Base-by-base conservation (phyloP, 2,329 filamentous ascomycete genomes). In the Neocucurbitaria cava region DNA sequence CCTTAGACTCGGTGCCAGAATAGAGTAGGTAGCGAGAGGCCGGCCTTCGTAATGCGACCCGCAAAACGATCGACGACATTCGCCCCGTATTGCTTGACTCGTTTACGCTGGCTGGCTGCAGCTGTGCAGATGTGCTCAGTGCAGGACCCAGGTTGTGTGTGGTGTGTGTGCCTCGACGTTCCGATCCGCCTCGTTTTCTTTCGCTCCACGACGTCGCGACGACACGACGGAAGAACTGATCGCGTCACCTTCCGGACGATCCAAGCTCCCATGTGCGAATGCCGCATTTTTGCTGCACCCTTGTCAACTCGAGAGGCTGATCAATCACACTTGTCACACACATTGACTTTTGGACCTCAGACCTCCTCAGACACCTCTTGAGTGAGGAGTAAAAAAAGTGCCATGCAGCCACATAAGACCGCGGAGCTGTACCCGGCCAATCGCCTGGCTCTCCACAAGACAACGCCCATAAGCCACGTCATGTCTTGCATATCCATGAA, bases 171-270 rank as follows among this genome's bases (percentile, higher is more conserved):
- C 33, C 49, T 31, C 56, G 46, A 49, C 53, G 56, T 54, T 56
- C 56, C 53, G 53, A 49, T 52, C 56, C 56, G 53, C 53, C 23
- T 50, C 39, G 53, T 52, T 30, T 26, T 41, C 26, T 30, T 26
- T 41, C 26, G 33, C 31, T 48, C 24, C 26, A 36, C 21, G 15
- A 18, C n/a, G n/a, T n/a, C n/a, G n/a, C n/a, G n/a, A n/a, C n/a
- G n/a, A n/a, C n/a, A 20, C 26, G 3, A 9, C 18, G 44, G 44
- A 38, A 26, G 24, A 17, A 26, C 33, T n/a, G n/a, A 36, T 38
- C 33, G 44, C 31, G 31, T 28, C 44, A 46, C 44, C 20, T 38
- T 39, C 23, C 46, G 26, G 41, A 30, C 41, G 41, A 43, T 31
- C 41, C 15, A 43, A 11, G 41, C 41, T 23, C 20, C 41, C 41